Conservation (phyloP, 2,329 filamentous ascomycete species). For the Fusarium newnesense region DNA sequence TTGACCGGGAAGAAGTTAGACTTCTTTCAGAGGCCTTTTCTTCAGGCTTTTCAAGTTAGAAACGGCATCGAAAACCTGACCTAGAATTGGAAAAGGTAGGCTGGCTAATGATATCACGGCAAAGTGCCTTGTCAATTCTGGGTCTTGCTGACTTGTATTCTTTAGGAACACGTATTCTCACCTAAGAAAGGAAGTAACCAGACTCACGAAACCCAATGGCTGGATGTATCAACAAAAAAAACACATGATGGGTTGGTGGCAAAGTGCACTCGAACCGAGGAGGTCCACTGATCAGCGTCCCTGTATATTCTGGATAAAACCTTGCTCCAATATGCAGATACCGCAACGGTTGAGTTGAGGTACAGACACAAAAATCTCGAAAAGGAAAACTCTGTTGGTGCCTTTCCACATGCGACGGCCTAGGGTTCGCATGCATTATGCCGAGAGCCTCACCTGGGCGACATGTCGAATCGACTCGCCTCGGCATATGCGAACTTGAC, state of each 20-base stretch:
- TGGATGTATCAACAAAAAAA: background rate
- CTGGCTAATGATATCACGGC: background rate
- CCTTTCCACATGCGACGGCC: slow-evolving; percentile 10
- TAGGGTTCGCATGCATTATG: background rate
- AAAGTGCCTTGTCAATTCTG: background rate
- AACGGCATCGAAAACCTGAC: background rate
- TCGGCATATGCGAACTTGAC: slow-evolving; percentile 22
- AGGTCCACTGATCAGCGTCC: background rate
- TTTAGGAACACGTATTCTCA: background rate
- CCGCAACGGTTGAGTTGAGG: background rate
- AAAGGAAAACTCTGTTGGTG: background rate
- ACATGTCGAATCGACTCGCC: background rate
- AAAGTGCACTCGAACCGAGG: background rate
- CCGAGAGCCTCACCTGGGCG: background rate
- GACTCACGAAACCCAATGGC: background rate
- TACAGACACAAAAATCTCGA: background rate
- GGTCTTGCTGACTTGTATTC: background rate
- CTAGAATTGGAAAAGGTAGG: slow-evolving; percentile 1
- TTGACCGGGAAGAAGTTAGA: background rate
- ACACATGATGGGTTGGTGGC: background rate
- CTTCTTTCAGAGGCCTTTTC: background rate
- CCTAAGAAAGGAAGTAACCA: background rate
- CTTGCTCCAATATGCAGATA: background rate
- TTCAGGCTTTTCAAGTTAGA: background rate
- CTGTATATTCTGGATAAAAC: background rate